A percentile compares a stretch with the other conserved stretches of the same genome.
phyloP scores from a whole-genome alignment of 768 basidiomycete genomes.

The Lactarius pseudohatsudake region DNA sequence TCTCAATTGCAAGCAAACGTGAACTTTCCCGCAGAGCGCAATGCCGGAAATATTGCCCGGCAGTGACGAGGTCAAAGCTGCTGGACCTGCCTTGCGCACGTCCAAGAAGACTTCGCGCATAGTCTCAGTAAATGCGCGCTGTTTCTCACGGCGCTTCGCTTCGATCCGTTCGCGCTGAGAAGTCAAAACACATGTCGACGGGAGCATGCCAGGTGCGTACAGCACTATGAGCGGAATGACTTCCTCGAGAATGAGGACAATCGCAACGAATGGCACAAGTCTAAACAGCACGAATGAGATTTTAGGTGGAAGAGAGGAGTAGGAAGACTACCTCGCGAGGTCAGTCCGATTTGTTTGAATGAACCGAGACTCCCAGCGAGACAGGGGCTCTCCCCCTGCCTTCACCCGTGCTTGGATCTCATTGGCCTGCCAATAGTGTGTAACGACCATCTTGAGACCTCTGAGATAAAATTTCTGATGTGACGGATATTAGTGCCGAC shows the following conservation, averaged over 20 bases:
- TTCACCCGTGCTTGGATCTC: slow-evolving; percentile 56
- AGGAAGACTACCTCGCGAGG: slow-evolving; percentile 57
- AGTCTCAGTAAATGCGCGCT: slow-evolving; percentile 35
- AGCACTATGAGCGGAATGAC: slow-evolving; percentile 80
- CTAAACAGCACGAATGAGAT: slow-evolving; percentile 39
- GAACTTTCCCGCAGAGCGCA: slow-evolving; percentile 59
- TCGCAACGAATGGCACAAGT: slow-evolving; percentile 75
- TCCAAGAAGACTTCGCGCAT: slow-evolving; percentile 30
- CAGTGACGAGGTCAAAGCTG: slow-evolving; percentile 35
- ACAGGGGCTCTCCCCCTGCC: slow-evolving; percentile 59
- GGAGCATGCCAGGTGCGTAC: slow-evolving; percentile 80
- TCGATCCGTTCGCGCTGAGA: slow-evolving; percentile 70
- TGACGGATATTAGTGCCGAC: slow-evolving; percentile 13
- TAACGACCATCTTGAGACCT: slow-evolving; percentile 70
- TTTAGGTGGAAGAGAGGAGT: neutral
- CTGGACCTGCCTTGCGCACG: slow-evolving; percentile 38
- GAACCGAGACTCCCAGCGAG: slow-evolving; percentile 68
- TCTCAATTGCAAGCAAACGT: neutral
- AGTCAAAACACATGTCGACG: slow-evolving; percentile 83
- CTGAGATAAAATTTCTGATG: slow-evolving; percentile 77
- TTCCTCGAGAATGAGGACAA: slow-evolving; percentile 76
- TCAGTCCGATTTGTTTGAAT: slow-evolving; percentile 67
- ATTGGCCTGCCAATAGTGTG: slow-evolving; percentile 54
- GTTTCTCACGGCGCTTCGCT: slow-evolving; percentile 47
- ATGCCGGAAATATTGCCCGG: slow-evolving; percentile 31